Conservation (phyloP, 1,284 basidiomycete species). For the Moniliophthora roreri region DNA sequence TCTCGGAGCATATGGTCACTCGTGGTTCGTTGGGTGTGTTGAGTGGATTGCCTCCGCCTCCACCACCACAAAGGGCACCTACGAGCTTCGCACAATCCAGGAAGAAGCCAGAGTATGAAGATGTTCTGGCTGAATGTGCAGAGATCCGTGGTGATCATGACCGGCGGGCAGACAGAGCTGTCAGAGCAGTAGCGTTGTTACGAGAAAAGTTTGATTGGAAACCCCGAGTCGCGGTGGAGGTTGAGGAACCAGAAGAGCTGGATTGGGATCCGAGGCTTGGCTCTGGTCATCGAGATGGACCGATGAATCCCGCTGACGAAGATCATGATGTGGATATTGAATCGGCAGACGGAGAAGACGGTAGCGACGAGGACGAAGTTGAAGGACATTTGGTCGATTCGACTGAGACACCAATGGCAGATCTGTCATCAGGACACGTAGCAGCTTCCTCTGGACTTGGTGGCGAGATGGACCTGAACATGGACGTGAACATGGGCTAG, state of each 20-base stretch:
- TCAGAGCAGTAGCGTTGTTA: constrained; percentile 69
- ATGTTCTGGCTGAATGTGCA: constrained; percentile 64
- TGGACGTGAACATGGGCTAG: too few species aligned
- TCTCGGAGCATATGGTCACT: constrained; percentile 64
- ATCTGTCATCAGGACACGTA: too few species aligned
- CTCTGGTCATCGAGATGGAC: neutral
- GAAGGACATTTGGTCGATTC: constrained; percentile 3
- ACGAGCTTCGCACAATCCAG: constrained; percentile 1
- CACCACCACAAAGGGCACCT: constrained; percentile 20
- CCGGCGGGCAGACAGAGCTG: constrained; percentile 66
- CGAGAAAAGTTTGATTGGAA: constrained; percentile 79
- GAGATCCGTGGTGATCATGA: constrained; percentile 70
- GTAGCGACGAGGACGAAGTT: constrained; percentile 4
- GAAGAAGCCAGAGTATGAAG: constrained; percentile 48
- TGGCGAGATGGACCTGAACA: too few species aligned
- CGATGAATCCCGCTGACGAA: neutral
- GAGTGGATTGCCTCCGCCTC: constrained; percentile 26
- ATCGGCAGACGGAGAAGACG: neutral
- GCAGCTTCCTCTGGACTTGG: too few species aligned
- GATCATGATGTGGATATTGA: constrained; percentile 3
- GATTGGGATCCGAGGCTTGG: constrained; percentile 56
- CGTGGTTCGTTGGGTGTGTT: constrained; percentile 59
- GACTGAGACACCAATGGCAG: too few species aligned
- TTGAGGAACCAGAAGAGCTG: constrained; percentile 73
- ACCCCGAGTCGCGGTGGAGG: constrained; percentile 67